Percentiles rank a stretch among this genome's conserved stretches.
Conservation (phyloP, 2,329 filamentous ascomycete genomes). For the Colletotrichum camelliae region DNA sequence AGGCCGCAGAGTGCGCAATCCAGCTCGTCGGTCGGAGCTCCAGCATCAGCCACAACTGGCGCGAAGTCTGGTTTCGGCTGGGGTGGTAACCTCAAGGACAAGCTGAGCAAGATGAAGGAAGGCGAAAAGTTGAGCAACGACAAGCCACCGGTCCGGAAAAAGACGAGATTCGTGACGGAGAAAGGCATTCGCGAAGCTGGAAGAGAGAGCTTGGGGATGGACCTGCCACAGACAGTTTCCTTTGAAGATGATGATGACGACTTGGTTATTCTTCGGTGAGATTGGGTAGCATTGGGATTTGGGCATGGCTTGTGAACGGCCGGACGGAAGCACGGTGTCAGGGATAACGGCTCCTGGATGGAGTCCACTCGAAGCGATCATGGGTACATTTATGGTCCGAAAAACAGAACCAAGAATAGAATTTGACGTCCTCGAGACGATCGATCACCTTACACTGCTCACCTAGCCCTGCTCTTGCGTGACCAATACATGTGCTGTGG, state of each 20-base stretch:
- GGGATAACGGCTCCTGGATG: constrained; percentile 2
- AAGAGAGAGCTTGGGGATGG: constrained; percentile 72
- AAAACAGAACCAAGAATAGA: not conserved
- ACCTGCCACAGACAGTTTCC: constrained; percentile 33
- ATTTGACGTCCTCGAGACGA: not conserved
- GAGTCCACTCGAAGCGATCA: constrained; percentile 1
- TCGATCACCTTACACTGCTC: not conserved
- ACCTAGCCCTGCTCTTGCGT: not conserved
- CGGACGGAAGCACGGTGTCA: not conserved
- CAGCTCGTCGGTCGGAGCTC: constrained; percentile 30
- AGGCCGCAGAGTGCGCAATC: constrained; percentile 55
- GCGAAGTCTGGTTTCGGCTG: constrained; percentile 53
- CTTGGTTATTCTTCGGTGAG: constrained; percentile 46
- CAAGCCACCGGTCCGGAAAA: constrained; percentile 65
- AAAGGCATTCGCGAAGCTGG: constrained; percentile 81
- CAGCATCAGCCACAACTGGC: constrained; percentile 24
- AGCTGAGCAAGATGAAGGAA: constrained; percentile 66
- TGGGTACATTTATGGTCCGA: not conserved
- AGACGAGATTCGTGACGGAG: constrained; percentile 80
- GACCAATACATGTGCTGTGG: not conserved
- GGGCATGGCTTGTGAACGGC: not conserved
- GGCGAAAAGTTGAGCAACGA: constrained; percentile 50
- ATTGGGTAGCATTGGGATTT: constrained; percentile 1
- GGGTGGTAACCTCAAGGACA: constrained; percentile 60
- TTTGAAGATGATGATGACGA: constrained; percentile 52